Conservation (phyloP, 768 basidiomycete species). For the Rhodocollybia butyracea region DNA sequence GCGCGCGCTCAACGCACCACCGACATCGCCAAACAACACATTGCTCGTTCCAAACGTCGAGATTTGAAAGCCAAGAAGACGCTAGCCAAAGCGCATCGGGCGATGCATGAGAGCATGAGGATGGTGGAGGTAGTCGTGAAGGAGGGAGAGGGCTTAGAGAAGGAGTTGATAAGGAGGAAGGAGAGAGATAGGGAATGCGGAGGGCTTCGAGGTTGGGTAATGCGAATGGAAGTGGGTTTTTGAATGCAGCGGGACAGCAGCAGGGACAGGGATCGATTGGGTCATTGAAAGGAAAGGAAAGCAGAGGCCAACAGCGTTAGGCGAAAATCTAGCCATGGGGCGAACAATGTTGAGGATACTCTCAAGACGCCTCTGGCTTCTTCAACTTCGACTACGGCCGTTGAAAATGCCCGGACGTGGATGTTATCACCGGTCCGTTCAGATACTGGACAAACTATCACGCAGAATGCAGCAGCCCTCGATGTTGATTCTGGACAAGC, state of each 20-base stretch:
- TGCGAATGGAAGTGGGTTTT: background rate
- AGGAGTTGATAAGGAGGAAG: slow-evolving; percentile 66
- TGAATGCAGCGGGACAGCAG: slow-evolving; percentile 18
- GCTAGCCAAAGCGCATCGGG: slow-evolving; percentile 30
- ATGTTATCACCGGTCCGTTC: background rate
- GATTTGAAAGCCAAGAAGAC: background rate
- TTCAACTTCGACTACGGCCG: no score
- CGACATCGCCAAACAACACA: no score
- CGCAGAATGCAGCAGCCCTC: background rate
- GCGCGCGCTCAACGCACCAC: background rate
- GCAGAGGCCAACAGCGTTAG: slow-evolving; percentile 15
- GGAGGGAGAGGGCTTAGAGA: slow-evolving; percentile 83
- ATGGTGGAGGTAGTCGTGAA: slow-evolving; percentile 81
- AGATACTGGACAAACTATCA: background rate
- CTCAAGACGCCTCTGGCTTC: background rate
- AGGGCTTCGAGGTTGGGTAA: slow-evolving; percentile 50
- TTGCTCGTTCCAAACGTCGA: background rate
- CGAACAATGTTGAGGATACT: background rate
- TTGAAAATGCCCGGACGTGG: no score
- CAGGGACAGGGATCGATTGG: background rate
- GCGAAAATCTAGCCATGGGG: background rate
- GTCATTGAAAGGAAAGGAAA: slow-evolving; percentile 15
- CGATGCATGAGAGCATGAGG: slow-evolving; percentile 92
- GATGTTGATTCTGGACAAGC: background rate
- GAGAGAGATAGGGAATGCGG: slow-evolving; percentile 51